These are phyloP conservation scores for Colletotrichum sp. DNA, from an alignment of 2,329 filamentous ascomycete genomes.

Conservation along the genomic window DNA sequence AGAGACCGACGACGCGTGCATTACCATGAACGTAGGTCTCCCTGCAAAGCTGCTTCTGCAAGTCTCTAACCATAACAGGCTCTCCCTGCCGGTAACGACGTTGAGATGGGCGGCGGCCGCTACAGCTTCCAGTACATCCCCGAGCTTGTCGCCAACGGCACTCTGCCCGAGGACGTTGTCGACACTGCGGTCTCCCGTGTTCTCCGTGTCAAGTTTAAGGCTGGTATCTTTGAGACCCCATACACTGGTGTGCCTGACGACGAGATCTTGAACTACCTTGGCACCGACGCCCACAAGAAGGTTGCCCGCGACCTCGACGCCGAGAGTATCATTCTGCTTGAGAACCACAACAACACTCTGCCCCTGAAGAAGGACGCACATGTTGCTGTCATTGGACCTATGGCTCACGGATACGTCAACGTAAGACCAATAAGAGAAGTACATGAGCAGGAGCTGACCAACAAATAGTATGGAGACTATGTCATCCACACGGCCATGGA, in stretches of 20 bases:
- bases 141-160: slow-evolving; percentile 65
- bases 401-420: slow-evolving; percentile 75
- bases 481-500: slow-evolving; percentile 70
- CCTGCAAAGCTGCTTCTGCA: not conserved
- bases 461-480: slow-evolving; percentile 70
- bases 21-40: slow-evolving; percentile 59
- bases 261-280: slow-evolving; percentile 63
- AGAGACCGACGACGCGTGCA: slow-evolving; percentile 66
- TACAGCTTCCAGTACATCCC: slow-evolving; percentile 74
- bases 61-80: slow-evolving; percentile 37
- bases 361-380: slow-evolving; percentile 68
- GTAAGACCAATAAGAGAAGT: slow-evolving; percentile 41
- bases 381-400: slow-evolving; percentile 76
- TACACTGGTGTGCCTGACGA: slow-evolving; percentile 63
- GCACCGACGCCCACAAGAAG: slow-evolving; percentile 62
- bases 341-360: slow-evolving; percentile 60
- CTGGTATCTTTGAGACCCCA: slow-evolving; percentile 75
- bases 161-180: slow-evolving; percentile 63
- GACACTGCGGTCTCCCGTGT: slow-evolving; percentile 70
- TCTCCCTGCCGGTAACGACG: slow-evolving; percentile 72
- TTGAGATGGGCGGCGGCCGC: slow-evolving; percentile 79
- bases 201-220: slow-evolving; percentile 70
- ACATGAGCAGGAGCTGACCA: not conserved
- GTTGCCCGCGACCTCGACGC: slow-evolving; percentile 68
- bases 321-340: slow-evolving; percentile 66